Evolutionary conservation across 306 rosid genomes (phyloP), one percentile per base, ranked within the genome.

Genomic region (Sesbania bispinosa): DNA sequence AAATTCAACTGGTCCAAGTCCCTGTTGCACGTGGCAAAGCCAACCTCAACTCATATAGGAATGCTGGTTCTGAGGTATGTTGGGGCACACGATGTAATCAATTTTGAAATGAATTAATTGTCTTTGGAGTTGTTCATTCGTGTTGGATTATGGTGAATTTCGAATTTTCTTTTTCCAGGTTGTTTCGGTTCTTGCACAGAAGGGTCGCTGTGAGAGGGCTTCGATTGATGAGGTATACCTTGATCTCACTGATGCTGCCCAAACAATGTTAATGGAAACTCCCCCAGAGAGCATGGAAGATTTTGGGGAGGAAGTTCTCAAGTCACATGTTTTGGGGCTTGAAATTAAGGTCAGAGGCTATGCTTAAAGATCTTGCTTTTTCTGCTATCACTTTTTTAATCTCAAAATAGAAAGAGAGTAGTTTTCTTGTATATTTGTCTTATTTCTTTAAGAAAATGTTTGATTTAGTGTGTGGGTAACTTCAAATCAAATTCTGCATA

Each of bases 11-110:
- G 19, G 90, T 89, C 32, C 92, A 90, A 80, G 96, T 94, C 64
- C 98, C 98, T 0, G 96, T 90, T 0, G 96, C 98, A 0, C 97
- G 89, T 18, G 97, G 92, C 73, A 94, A 94, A 86, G 98, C 98
- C n/a, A 88, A 94, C 76, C 84, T 94, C 71, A 94, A 77, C 71
- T 57, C 84, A 5, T 94, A 89, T 59, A 85, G 98, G 50, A 83
- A 70, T 77, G 98, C 97, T 0, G 97, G 98, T 59, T 88, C 97
- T 27, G 97, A 94, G 98, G 98, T 61, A 59, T 32, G 7, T 1
- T 9, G 53, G 33, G 38, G 33, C 3, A 0, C 15, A 41, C 10
- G 14, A 18, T 14, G 32, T 51, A 5, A 10, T 50, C 32, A 24
- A 50, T 50, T 50, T 7, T n/a, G 1, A 13, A 35, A 9, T 39